These are phyloP conservation scores for Pythium periplocum DNA, from an alignment of 352 stramenopile species.

Conservation along the genomic window DNA sequence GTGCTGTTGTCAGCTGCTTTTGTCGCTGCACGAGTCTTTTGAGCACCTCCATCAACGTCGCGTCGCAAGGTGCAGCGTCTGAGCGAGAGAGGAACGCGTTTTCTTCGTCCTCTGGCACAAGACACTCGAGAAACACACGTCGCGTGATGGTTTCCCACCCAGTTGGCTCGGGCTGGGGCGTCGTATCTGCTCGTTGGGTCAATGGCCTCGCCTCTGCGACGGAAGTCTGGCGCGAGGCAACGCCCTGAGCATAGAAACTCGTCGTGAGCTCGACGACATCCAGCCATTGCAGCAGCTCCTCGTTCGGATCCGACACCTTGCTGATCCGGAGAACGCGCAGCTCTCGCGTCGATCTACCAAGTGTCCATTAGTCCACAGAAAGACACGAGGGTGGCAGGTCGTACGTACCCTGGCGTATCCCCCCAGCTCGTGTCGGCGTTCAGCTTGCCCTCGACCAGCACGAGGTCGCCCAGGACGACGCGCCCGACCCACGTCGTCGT, in stretches of 20 bases:
- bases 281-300: slow-evolving; percentile 72
- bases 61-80: slow-evolving; percentile 19
- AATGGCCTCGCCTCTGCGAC: neutral
- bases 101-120: slow-evolving; percentile 18
- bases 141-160: slow-evolving; percentile 36
- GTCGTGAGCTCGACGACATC: slow-evolving; percentile 43
- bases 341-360: slow-evolving; percentile 25
- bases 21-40: slow-evolving; percentile 28
- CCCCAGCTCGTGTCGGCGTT: slow-evolving; percentile 48
- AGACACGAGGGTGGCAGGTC: too few relatives aligned
- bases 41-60: slow-evolving; percentile 30
- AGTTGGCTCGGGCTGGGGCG: neutral
- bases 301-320: slow-evolving; percentile 55
- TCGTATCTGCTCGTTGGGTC: too few relatives aligned
- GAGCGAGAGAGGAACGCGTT: slow-evolving; percentile 22
- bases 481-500: slow-evolving; percentile 11
- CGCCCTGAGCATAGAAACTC: slow-evolving; percentile 23
- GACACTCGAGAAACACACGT: slow-evolving; percentile 42
- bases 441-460: slow-evolving; percentile 70
- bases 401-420: too few relatives aligned
- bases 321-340: slow-evolving; percentile 48
- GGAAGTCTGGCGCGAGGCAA: neutral
- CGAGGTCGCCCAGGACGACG: slow-evolving; percentile 53
- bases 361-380: too few relatives aligned
- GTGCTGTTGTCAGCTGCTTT: neutral